Base-by-base conservation (phyloP, 805 yeast species). In the Helenozyma rhizophorensis region DNA sequence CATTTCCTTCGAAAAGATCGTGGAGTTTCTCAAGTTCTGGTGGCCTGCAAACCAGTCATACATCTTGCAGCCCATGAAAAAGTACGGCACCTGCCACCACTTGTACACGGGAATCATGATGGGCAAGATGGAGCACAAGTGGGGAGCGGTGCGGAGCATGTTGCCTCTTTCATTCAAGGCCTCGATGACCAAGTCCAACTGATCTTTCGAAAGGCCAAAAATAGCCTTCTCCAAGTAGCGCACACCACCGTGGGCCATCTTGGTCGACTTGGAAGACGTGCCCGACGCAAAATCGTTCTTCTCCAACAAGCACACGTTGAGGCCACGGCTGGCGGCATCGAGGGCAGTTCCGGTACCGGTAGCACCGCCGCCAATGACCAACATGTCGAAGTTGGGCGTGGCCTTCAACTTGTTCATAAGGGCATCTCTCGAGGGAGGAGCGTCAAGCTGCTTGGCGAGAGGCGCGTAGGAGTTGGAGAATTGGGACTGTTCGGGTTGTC, bases 241-340 rank as follows among this genome's bases (percentile, higher is more conserved):
- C 26, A 89, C 96, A 58, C 97, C 97, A 46, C 97, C 97, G 56
- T 89, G 97, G 27, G 95, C 96, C 80, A 89, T 84, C 65, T 89
- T 89, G 30, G 97, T 89, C 11, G 95, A 84, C 52, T 88, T 84
- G 22, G 96, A 87, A 7, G 95, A 83, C 11, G 97, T 90, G 25
- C 96, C 96, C 8, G 87, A 72, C 6, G 96, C 95, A 54, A 83
- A 89, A 66, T 89, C 97, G 44, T 77, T 78, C 54, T 82, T 82
- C 61, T 89, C 97, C 38, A 89, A 73, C 37, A 89, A 60, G 32
- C 94, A 84, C 26, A 87, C 96, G 53, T 86, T 84, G 47, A 88
- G 74, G 29, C 97, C 97, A 60, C 97, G 74, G 26, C 94, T 75
- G 18, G 82, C 75, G 23, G 96, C 96, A 62, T 89, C 97, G 27